Evolutionary conservation across 768 basidiomycete species (phyloP).

Genomic region (Porphyrellus cyaneotinctus): DNA sequence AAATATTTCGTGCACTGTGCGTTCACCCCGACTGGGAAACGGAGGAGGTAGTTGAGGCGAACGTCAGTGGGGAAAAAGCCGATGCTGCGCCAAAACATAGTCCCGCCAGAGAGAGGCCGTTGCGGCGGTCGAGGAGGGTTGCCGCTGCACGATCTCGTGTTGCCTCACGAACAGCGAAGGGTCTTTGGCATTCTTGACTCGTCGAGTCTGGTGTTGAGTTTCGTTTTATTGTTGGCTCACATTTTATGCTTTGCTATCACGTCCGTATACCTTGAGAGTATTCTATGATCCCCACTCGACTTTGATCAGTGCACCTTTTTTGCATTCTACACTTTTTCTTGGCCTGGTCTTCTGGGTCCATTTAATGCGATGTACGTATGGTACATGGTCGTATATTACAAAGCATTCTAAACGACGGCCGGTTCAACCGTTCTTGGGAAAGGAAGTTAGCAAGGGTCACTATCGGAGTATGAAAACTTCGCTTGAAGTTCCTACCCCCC

Average conservation of each 20-base stretch:
- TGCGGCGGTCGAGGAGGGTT: conserved; percentile 60
- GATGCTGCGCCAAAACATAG: background rate
- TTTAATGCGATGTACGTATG: conserved; percentile 17
- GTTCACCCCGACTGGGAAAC: conserved; percentile 50
- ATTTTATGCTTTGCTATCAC: conserved; percentile 9
- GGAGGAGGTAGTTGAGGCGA: conserved; percentile 30
- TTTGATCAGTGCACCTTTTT: conserved; percentile 11
- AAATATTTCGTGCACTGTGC: conserved; percentile 66
- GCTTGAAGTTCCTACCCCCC: conserved; percentile 26
- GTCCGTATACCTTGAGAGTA: conserved; percentile 25
- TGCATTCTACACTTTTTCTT: conserved; percentile 12
- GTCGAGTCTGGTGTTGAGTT: background rate
- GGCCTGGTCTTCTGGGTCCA: conserved; percentile 4
- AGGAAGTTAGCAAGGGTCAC: conserved; percentile 12
- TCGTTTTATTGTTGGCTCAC: conserved; percentile 9
- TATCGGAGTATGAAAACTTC: conserved; percentile 34
- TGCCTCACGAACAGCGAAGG: conserved; percentile 30
- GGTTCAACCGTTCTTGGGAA: conserved; percentile 23
- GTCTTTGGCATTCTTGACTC: conserved; percentile 26
- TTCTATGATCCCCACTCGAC: conserved; percentile 25
- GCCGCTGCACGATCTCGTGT: conserved; percentile 51
- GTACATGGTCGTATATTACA: conserved; percentile 16
- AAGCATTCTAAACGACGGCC: conserved; percentile 2
- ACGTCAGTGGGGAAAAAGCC: conserved; percentile 12
- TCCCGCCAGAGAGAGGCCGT: conserved; percentile 9